These are phyloP conservation scores for Ceratocystis eucalypticola DNA, from an alignment of 2,329 filamentous ascomycete genomes.

Conservation along the genomic window DNA sequence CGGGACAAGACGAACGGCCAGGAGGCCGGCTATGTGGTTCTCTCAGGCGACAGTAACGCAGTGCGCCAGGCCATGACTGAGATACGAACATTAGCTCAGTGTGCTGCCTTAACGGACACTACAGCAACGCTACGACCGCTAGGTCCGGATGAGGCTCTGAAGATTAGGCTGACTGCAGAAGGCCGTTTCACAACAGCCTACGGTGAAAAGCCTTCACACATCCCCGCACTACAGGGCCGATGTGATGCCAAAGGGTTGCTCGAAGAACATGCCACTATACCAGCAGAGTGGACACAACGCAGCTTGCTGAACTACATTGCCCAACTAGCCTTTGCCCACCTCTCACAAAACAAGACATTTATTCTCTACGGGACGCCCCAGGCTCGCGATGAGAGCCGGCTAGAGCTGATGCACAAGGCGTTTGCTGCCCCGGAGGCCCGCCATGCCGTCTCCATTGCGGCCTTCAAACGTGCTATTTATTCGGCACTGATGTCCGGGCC, in stretches of 20 bases:
- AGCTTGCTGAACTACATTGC: conserved; percentile 33
- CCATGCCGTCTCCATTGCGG: conserved; percentile 28
- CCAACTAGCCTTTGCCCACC: conserved; percentile 29
- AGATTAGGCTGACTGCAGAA: not conserved
- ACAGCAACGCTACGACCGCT: conserved; percentile 14
- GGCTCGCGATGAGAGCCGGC: conserved; percentile 29
- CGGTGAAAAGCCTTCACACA: not conserved
- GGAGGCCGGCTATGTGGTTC: conserved; percentile 23
- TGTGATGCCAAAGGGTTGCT: not conserved
- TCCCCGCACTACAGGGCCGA: conserved; percentile 25
- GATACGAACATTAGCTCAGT: conserved; percentile 21
- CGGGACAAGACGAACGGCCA: not conserved
- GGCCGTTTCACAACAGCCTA: conserved; percentile 18
- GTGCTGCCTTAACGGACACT: conserved; percentile 27
- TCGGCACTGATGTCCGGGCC: conserved; percentile 28
- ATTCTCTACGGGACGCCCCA: conserved; percentile 27
- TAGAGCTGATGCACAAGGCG: conserved; percentile 28
- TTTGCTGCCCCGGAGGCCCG: conserved; percentile 29
- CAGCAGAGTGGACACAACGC: conserved; percentile 30
- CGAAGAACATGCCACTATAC: conserved; percentile 29
- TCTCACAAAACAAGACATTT: conserved; percentile 26
- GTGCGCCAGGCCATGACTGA: conserved; percentile 23
- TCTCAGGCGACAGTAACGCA: conserved; percentile 27
- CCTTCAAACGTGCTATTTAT: conserved; percentile 33
- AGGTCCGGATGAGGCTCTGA: not conserved